phyloP scores from a whole-genome alignment of 805 yeast species.

The Candida oleophila region DNA sequence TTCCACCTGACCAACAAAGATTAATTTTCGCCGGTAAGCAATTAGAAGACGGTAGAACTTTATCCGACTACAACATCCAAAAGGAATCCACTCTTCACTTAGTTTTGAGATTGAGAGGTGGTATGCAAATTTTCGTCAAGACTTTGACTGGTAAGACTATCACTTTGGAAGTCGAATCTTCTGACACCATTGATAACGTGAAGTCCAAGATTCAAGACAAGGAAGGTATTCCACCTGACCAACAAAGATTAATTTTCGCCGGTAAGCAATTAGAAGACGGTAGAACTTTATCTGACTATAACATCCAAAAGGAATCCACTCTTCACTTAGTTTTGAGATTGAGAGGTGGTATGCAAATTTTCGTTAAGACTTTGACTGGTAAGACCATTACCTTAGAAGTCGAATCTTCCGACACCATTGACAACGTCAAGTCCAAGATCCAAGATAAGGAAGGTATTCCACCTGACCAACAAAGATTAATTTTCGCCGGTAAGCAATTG shows the following conservation, averaged over 20 bases:
- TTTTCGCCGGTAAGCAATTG: constrained; percentile 96
- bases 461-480: constrained; percentile 95
- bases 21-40: constrained; percentile 97
- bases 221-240: constrained; percentile 98
- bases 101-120: constrained; percentile 98
- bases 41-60: constrained; percentile 93
- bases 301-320: constrained; percentile 97
- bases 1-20: constrained; percentile 97
- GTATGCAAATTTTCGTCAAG: constrained; percentile 44
- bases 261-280: constrained; percentile 98
- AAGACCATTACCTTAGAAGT: constrained; percentile 82
- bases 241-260: constrained; percentile 95
- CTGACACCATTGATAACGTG: constrained; percentile 96
- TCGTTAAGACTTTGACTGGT: constrained; percentile 36
- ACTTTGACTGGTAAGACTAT: constrained; percentile 47
- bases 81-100: constrained; percentile 95
- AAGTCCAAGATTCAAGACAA: constrained; percentile 96
- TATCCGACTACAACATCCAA: constrained; percentile 97
- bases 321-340: constrained; percentile 94
- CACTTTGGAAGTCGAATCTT: constrained; percentile 94
- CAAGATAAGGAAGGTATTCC: constrained; percentile 98
- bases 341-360: constrained; percentile 79
- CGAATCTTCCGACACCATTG: constrained; percentile 95
- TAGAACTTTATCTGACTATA: constrained; percentile 95
- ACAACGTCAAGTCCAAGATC: constrained; percentile 93